Conservation (phyloP, 225 moss, liverwort and hornwort species). For the Anthoceros angustus region DNA sequence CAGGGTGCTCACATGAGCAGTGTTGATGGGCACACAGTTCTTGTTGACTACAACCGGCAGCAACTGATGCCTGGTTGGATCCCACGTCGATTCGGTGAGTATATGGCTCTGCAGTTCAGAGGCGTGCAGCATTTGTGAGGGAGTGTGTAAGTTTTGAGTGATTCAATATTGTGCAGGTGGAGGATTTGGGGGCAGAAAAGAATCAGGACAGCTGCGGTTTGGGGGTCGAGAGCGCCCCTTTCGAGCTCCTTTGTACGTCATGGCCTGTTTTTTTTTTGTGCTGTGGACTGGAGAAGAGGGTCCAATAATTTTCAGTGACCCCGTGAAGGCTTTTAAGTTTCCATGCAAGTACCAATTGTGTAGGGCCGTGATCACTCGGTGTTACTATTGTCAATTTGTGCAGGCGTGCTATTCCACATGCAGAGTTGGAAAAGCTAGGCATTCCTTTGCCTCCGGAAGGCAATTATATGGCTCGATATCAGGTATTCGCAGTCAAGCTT, state of each 20-base stretch:
- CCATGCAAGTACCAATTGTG: neutral
- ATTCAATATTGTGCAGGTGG: slow-evolving; percentile 36
- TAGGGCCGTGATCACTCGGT: neutral
- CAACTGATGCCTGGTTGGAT: slow-evolving; percentile 97
- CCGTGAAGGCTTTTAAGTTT: neutral
- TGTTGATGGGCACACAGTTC: slow-evolving; percentile 49
- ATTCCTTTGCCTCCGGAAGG: slow-evolving; percentile 56
- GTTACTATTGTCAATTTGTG: neutral
- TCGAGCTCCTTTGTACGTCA: slow-evolving; percentile 67
- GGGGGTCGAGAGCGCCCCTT: slow-evolving; percentile 96
- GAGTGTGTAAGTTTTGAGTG: slow-evolving; percentile 8
- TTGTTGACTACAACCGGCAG: slow-evolving; percentile 95
- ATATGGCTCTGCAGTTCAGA: neutral
- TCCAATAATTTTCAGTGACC: neutral
- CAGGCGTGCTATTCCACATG: slow-evolving; percentile 46
- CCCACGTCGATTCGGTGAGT: slow-evolving; percentile 79
- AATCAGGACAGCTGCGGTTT: slow-evolving; percentile 94
- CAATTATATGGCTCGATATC: slow-evolving; percentile 40
- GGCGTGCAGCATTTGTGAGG: neutral
- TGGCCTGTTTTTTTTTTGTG: neutral
- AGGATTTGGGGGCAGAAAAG: slow-evolving; percentile 84
- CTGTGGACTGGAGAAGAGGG: slow-evolving; percentile 8
- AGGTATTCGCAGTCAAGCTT: slow-evolving; percentile 17
- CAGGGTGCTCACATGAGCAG: slow-evolving; percentile 47
- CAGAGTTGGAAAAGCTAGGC: slow-evolving; percentile 37